Evolutionary conservation across 768 basidiomycete genomes (phyloP).

Genomic region (Gymnopilus junonius): DNA sequence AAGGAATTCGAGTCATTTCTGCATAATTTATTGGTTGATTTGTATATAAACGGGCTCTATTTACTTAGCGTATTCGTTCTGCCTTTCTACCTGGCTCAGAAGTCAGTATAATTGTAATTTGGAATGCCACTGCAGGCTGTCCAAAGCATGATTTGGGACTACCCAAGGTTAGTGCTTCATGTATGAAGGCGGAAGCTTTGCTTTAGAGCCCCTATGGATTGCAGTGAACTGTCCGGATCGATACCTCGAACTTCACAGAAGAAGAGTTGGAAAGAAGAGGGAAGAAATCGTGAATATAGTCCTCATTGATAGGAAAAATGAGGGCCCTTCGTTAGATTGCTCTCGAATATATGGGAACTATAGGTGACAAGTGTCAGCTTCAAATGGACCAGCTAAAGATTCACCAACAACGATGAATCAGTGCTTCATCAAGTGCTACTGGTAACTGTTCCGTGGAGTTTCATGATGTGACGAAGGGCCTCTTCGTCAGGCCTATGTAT

Average conservation of each 20-base stretch:
- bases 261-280: not conserved
- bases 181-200: too few relatives aligned
- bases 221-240: not conserved
- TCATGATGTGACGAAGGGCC: not conserved
- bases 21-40: slow-evolving; percentile 3
- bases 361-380: not conserved
- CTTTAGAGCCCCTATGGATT: not conserved
- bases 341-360: not conserved
- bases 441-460: not conserved
- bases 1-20: not conserved
- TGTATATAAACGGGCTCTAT: not conserved
- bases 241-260: not conserved
- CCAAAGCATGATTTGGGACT: too few relatives aligned
- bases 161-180: too few relatives aligned
- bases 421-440: not conserved
- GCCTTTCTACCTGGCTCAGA: too few relatives aligned
- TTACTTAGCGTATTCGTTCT: not conserved
- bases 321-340: not conserved
- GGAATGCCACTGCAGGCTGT: too few relatives aligned
- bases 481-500: not conserved
- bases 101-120: too few relatives aligned
- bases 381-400: not conserved
- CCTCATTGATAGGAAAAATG: not conserved
- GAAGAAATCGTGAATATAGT: not conserved
- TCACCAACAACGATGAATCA: not conserved